phyloP scores from a whole-genome alignment of 805 yeast genomes.

The Maudiozyma serrabonitensis region DNA sequence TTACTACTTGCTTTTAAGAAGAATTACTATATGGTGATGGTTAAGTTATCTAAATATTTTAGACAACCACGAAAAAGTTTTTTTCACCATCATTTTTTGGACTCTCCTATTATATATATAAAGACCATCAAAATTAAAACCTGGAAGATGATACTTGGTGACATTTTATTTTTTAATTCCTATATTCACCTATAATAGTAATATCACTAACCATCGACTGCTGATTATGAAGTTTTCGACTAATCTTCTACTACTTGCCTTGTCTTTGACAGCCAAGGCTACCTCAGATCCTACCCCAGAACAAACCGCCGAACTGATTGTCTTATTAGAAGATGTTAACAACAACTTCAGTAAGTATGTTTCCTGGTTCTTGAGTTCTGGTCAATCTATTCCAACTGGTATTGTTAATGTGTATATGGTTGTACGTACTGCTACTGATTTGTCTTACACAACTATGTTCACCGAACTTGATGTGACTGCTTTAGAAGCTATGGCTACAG shows the following conservation, averaged over 20 bases:
- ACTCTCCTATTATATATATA: no score
- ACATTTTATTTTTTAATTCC: no score
- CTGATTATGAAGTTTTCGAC: background rate
- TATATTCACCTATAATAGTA: no score
- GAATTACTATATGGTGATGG: no score
- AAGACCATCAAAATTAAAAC: no score
- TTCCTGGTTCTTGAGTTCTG: background rate
- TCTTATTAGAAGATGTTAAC: conserved; percentile 12
- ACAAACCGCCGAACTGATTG: conserved; percentile 11
- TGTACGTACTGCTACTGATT: background rate
- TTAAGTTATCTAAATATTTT: no score
- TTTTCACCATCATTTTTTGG: no score
- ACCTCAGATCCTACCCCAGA: conserved; percentile 5
- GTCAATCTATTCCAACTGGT: background rate
- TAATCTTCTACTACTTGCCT: background rate
- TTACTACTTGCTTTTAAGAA: no score
- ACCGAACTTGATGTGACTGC: background rate
- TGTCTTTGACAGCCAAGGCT: conserved; percentile 4
- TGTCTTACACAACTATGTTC: conserved; percentile 1
- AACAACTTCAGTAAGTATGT: conserved; percentile 8
- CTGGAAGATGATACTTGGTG: no score
- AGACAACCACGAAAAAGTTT: no score
- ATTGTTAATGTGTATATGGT: background rate
- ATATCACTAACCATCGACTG: background rate
- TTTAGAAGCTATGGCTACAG: conserved; percentile 10